Conservation (phyloP, 2,329 filamentous ascomycete genomes). For the Hypomyces perniciosus region DNA sequence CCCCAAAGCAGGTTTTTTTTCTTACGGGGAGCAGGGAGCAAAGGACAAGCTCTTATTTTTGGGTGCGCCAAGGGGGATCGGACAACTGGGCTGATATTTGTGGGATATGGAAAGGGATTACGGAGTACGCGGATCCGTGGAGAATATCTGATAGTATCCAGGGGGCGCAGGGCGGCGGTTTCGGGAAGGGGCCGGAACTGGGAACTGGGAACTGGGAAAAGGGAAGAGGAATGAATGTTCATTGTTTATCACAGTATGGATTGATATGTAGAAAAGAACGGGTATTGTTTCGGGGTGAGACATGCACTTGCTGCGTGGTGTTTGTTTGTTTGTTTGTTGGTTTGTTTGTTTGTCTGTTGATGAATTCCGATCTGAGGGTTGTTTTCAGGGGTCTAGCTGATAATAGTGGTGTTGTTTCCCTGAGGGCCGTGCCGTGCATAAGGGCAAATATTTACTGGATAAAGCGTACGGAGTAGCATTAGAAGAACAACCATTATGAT, state of each 20-base stretch:
- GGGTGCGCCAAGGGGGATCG: too few species aligned
- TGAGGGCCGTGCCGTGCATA: too few species aligned
- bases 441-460: too few species aligned
- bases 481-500: too few species aligned
- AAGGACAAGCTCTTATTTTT: not conserved
- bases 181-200: not conserved
- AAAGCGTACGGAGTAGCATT: too few species aligned
- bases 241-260: slow-evolving; percentile 4
- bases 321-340: not conserved
- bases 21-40: not conserved
- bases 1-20: too few species aligned
- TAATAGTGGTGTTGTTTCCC: too few species aligned
- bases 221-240: not conserved
- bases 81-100: too few species aligned
- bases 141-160: not conserved
- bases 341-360: not conserved
- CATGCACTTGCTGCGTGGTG: not conserved
- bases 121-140: not conserved
- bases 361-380: not conserved
- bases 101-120: not conserved
- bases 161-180: not conserved
- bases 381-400: not conserved
- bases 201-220: not conserved
- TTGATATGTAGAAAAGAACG: too few species aligned
- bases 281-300: not conserved